Evolutionary conservation across 768 basidiomycete species (phyloP).

Genomic region (Auricularia cornea): DNA sequence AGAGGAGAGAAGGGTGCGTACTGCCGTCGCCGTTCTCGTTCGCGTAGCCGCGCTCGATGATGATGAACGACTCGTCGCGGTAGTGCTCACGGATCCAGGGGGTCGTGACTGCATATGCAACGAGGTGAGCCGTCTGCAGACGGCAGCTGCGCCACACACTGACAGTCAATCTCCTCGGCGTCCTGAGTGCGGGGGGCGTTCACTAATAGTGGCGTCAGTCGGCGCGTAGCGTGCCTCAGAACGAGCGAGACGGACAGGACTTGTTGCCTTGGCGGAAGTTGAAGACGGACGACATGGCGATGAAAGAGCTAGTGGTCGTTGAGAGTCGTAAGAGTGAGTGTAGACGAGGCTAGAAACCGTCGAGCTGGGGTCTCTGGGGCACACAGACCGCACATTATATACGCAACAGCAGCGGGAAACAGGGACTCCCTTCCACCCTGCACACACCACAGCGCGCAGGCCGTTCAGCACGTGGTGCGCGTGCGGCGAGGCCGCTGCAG

Average conservation of each 20-base stretch:
- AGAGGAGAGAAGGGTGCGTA: neutral
- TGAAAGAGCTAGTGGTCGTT: neutral
- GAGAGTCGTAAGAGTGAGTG: neutral
- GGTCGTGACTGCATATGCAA: neutral
- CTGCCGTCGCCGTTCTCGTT: slow-evolving; percentile 2
- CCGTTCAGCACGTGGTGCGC: no score
- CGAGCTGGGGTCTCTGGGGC: no score
- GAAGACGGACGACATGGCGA: neutral
- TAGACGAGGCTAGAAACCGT: neutral
- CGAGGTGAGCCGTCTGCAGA: neutral
- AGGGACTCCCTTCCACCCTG: no score
- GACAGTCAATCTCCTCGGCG: slow-evolving; percentile 1
- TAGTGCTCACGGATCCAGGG: neutral
- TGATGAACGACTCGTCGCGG: neutral
- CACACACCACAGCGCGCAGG: no score
- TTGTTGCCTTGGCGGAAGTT: neutral
- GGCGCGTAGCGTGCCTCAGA: no score
- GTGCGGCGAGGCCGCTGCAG: no score
- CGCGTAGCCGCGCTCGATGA: neutral
- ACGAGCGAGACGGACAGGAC: no score
- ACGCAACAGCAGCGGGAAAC: no score
- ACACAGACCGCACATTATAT: no score
- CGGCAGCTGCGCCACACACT: neutral
- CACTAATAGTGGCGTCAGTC: neutral
- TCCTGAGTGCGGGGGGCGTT: neutral